Conservation (phyloP, 148 eudicot species). For the Cornus kousa region DNA sequence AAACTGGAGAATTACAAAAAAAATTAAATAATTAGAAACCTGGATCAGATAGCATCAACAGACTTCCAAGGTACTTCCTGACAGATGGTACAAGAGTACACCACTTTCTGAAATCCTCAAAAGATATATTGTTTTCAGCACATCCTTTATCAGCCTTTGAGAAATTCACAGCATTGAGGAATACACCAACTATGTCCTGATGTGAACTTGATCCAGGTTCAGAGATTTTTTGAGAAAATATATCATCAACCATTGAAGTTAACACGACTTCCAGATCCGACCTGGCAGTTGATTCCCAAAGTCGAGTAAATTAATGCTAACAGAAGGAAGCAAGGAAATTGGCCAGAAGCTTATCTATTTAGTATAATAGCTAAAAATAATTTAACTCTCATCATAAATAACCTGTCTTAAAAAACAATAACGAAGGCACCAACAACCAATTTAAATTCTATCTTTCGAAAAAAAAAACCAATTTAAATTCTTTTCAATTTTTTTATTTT, state of each 20-base stretch:
- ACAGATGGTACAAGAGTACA: slow-evolving; percentile 65
- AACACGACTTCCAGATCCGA: slow-evolving; percentile 74
- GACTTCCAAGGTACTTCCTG: slow-evolving; percentile 71
- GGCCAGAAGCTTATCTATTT: neutral
- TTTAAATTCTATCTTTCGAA: no score
- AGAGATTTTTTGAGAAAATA: slow-evolving; percentile 40
- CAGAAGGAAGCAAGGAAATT: neutral
- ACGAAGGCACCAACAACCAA: slow-evolving; percentile 1
- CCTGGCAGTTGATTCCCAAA: slow-evolving; percentile 47
- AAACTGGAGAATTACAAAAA: neutral
- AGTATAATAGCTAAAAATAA: neutral
- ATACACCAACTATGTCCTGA: slow-evolving; percentile 32
- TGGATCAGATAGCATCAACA: slow-evolving; percentile 64
- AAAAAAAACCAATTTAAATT: neutral
- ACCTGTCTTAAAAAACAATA: neutral
- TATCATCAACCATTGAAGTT: slow-evolving; percentile 52
- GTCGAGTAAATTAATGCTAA: slow-evolving; percentile 4
- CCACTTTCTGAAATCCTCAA: slow-evolving; percentile 72
- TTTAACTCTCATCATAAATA: neutral
- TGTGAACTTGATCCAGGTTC: slow-evolving; percentile 37
- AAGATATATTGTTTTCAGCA: slow-evolving; percentile 54
- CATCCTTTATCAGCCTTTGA: slow-evolving; percentile 40
- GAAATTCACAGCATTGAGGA: slow-evolving; percentile 58
- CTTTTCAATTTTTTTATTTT: no score
- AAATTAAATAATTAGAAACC: slow-evolving; percentile 29